Evolutionary conservation across 1,139 yeast genomes (phyloP), one percentile per base, ranked within the genome.

Genomic region (Hanseniaspora sp.): DNA sequence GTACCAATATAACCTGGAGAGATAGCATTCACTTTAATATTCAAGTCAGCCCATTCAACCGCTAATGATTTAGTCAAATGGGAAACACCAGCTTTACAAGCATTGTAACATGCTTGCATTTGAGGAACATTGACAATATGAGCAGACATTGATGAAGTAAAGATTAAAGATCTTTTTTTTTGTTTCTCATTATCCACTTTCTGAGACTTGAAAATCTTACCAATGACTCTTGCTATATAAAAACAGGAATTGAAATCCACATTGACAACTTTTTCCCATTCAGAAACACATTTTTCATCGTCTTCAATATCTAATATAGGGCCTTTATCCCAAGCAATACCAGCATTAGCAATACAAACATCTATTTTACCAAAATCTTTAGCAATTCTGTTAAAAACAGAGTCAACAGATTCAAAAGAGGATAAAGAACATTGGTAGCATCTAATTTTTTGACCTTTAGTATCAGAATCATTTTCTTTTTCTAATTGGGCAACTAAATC

Each of bases 131-230:
- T 88, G 59, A 84, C 95, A 62, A 87, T 83, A 68, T 82, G 84
- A 31, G 92, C 96, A 39, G 95, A 84, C 88, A 88, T 87, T 43
- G 95, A 84, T 13, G 95, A 94, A 29, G 96, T 87, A 66, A 86
- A 77, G 63, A 87, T 78, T 61, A 87, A 74, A 1, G 94, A 82
- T 35, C 96, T 96, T 57, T 58, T 60, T 56, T 69, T 70, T 18
- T n/a, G n/a, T n/a, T 84, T 83, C 17, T 44, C 29, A 29, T 45
- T 42, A 4, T 13, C 33, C 30, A 45, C 43, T 9, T 42, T 43
- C 59, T 83, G 79, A 71, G 79, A 73, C 70, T 79, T 77, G 74
- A 88, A 87, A 60, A 83, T 73, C 60, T 74, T 72, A 54, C 95
- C 96, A 55, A 81, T 80, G 46, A 71, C 68, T 69, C 81, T 83